phyloP scores from a whole-genome alignment of 192 early-diverging fungal species.

The Dissophora globulifera region DNA sequence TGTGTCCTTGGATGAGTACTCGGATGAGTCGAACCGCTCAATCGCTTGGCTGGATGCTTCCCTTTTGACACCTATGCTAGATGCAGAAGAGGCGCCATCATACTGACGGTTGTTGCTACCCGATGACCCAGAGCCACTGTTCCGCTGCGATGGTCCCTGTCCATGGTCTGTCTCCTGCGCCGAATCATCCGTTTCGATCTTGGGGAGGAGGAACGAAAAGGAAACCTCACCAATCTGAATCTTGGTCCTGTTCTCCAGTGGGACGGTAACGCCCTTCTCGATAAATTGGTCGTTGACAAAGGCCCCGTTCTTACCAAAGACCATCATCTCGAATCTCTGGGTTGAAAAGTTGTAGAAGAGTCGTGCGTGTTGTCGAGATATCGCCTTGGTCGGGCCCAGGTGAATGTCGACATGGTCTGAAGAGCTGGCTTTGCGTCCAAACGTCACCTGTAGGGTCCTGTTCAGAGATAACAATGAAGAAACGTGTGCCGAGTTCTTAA shows the following conservation, averaged over 20 bases:
- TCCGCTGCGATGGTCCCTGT: constrained; percentile 6
- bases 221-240: constrained; percentile 88
- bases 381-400: constrained; percentile 84
- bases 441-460: constrained; percentile 76
- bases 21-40: constrained; percentile 33
- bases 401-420: constrained; percentile 86
- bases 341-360: constrained; percentile 87
- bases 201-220: constrained; percentile 84
- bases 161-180: background rate
- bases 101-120: background rate
- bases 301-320: constrained; percentile 90
- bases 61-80: constrained; percentile 15
- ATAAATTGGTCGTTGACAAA: constrained; percentile 87
- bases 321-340: constrained; percentile 85
- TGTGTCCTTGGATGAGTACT: constrained; percentile 54
- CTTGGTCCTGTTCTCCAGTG: constrained; percentile 75
- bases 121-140: constrained; percentile 2
- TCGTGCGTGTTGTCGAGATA: constrained; percentile 87
- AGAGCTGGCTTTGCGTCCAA: constrained; percentile 76
- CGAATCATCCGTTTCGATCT: constrained; percentile 54
- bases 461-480: background rate
- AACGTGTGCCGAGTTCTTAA: background rate
- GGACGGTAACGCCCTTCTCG: constrained; percentile 69
- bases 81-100: background rate
- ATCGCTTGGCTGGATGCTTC: constrained; percentile 24